Evolutionary conservation across 306 rosid genomes (phyloP).

Genomic region (Trichosanthes truncata): DNA sequence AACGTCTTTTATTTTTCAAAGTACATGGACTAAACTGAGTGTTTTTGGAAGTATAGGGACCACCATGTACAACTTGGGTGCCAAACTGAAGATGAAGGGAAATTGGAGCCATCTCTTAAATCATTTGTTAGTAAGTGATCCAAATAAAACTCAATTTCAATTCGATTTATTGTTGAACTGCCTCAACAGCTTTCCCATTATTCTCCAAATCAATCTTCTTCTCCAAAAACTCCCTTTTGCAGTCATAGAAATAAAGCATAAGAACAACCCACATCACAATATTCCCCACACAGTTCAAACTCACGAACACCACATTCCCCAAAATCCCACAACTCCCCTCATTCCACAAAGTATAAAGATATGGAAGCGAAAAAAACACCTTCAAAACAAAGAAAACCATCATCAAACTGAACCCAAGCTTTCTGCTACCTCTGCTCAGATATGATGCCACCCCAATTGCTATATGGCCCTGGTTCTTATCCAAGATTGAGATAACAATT

Average conservation of each 20-base stretch:
- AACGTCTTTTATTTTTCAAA: no score
- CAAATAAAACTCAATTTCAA: not conserved
- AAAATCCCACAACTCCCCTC: conserved; percentile 22
- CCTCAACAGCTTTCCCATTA: not conserved
- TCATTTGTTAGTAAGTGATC: not conserved
- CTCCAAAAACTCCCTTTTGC: conserved; percentile 30
- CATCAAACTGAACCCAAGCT: conserved; percentile 34
- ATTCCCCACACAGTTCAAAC: conserved; percentile 32
- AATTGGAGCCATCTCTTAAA: not conserved
- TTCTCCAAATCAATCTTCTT: conserved; percentile 28
- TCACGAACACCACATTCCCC: conserved; percentile 21
- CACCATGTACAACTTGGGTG: no score
- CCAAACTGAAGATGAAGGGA: not conserved
- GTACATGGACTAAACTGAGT: no score
- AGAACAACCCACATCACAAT: conserved; percentile 48
- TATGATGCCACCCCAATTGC: conserved; percentile 28
- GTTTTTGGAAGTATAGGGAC: no score
- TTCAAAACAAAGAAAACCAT: conserved; percentile 39
- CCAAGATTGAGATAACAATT: conserved; percentile 38
- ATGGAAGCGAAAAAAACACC: conserved; percentile 27
- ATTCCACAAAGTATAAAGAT: conserved; percentile 28
- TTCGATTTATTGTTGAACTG: not conserved
- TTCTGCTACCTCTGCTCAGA: conserved; percentile 32
- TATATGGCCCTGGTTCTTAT: conserved; percentile 30
- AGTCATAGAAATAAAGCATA: conserved; percentile 42